Evolutionary conservation across 2,329 filamentous ascomycete genomes (phyloP), one percentile per base, ranked within the genome.

Genomic region (Colletotrichum tropicale): DNA sequence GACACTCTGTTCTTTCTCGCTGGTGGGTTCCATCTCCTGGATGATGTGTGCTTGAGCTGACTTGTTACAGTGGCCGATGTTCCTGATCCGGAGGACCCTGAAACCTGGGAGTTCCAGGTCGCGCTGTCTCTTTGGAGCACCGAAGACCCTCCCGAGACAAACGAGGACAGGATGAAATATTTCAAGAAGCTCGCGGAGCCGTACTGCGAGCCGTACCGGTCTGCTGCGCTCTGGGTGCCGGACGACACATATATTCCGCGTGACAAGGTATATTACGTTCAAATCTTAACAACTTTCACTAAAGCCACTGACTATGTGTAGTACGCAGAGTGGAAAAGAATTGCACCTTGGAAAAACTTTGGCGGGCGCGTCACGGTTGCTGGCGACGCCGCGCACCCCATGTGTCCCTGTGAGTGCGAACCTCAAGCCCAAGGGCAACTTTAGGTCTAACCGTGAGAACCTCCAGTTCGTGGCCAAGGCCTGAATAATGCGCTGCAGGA

Each of bases 101-200:
- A 58, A 58, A 58, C 55, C 16, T 58, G 55, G 55, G 55, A 58
- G 5, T 58, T 58, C 55, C 55, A 58, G 26, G 55, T 58, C 8
- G 55, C 55, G 8, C 24, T 58, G 0, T 58, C 55, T 58, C 55
- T 28, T 16, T 58, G 55, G 55, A 28, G 13, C 55, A 28, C 1
- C 8, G 55, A 58, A 18, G 55, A 58, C 0, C 55, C 24, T 28
- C 55, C 55, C 8, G 55, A 58, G 16, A 58, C 55, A 16, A 58
- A 58, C 1, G 55, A 58, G 26, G 24, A 18, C 15, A 24, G 55
- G 9, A 58, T 58, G 15, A 28, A 28, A 0, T 28, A 26, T 58
- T 58, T 58, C 24, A 58, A 58, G 12, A 28, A 58, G 15, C 55
- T 58, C 15, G 55, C 55, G 21, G 24, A 28, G 21, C 26, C 55